Evolutionary conservation across 2,329 filamentous ascomycete species (phyloP).

Genomic region (Phaeosphaeriaceae sp.): DNA sequence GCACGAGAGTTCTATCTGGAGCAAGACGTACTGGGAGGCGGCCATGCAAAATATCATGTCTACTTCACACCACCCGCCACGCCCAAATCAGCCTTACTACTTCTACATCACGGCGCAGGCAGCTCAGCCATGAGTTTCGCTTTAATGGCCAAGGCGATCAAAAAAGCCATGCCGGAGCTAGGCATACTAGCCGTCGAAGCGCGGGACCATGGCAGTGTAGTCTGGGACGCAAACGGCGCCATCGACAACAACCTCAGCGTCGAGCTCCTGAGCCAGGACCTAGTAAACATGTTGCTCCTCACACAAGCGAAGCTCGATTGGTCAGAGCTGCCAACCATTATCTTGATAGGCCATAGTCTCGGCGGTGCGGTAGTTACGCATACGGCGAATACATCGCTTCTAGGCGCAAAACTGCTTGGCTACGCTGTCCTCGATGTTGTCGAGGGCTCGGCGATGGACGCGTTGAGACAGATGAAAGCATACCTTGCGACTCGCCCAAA

Average conservation of each 20-base stretch:
- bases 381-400: conserved; percentile 69
- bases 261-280: conserved; percentile 73
- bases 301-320: conserved; percentile 74
- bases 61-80: conserved; percentile 80
- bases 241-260: conserved; percentile 71
- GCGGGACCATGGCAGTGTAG: conserved; percentile 80
- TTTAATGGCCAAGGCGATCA: conserved; percentile 76
- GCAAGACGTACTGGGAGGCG: conserved; percentile 42
- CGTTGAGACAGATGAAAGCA: conserved; percentile 89
- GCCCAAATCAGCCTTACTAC: conserved; percentile 78
- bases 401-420: conserved; percentile 75
- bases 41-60: conserved; percentile 73
- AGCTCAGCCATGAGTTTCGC: conserved; percentile 94
- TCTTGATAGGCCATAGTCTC: conserved; percentile 90
- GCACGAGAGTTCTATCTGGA: conserved; percentile 81
- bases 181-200: conserved; percentile 88
- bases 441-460: conserved; percentile 93
- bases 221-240: conserved; percentile 46
- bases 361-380: conserved; percentile 91
- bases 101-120: conserved; percentile 93
- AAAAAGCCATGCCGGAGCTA: conserved; percentile 75
- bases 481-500: conserved; percentile 83
- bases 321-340: conserved; percentile 72
- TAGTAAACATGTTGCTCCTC: conserved; percentile 71
- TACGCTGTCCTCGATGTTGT: conserved; percentile 95